Evolutionary conservation across 331 rosid genomes (phyloP).

Genomic region (Pyrus hybrid): DNA sequence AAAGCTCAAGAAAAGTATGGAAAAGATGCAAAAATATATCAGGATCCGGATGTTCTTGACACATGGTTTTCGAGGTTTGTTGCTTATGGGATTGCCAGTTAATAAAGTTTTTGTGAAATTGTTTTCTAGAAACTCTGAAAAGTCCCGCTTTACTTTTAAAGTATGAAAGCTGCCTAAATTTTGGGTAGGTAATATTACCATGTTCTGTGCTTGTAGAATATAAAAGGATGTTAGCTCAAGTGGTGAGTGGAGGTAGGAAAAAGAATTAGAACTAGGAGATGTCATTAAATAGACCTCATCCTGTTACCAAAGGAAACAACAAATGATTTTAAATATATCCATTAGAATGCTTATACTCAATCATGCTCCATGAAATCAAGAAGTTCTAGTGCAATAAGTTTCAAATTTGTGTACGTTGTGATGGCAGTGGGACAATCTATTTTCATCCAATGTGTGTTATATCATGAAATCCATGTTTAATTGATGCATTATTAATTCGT

Average conservation of each 20-base stretch:
- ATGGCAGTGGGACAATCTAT: not conserved
- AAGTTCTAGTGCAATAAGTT: not conserved
- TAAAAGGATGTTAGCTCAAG: not conserved
- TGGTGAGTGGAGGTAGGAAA: not conserved
- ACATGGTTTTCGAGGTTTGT: slow-evolving; percentile 97
- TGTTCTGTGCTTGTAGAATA: not conserved
- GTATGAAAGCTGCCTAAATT: not conserved
- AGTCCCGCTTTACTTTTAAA: not conserved
- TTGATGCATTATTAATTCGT: not conserved
- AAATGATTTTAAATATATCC: not conserved
- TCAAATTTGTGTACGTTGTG: not conserved
- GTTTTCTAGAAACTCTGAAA: not conserved
- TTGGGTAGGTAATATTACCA: not conserved
- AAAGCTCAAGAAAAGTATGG: slow-evolving; percentile 71
- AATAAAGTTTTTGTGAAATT: not conserved
- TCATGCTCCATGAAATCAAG: not conserved
- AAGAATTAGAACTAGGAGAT: not conserved
- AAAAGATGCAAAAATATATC: slow-evolving; percentile 70
- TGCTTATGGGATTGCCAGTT: not conserved
- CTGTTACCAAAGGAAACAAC: not conserved
- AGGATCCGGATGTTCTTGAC: slow-evolving; percentile 96
- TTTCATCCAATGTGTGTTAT: not conserved
- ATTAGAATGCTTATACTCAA: not conserved
- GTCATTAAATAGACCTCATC: not conserved
- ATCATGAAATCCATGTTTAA: not conserved